Percentiles rank a stretch among this genome's conserved stretches.
Conservation (phyloP, 768 basidiomycete genomes). For the Xerocomellus amylosporus region DNA sequence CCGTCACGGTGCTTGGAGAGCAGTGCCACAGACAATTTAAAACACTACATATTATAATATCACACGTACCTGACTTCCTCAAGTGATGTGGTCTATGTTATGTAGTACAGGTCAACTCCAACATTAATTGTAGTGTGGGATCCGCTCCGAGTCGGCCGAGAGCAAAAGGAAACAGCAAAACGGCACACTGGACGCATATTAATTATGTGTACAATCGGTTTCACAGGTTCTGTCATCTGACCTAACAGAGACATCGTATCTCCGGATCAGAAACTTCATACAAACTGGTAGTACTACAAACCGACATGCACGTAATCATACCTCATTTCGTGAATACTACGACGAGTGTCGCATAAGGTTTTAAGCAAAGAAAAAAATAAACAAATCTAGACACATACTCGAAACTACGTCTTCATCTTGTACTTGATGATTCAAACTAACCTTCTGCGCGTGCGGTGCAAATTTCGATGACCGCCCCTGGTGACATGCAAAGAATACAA, state of each 20-base stretch:
- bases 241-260: no score
- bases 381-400: conserved; percentile 48
- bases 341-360: neutral
- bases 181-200: neutral
- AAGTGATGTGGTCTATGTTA: neutral
- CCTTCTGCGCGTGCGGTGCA: conserved; percentile 90
- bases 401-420: conserved; percentile 89
- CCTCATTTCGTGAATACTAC: conserved; percentile 34
- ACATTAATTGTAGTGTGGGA: neutral
- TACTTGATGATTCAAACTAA: conserved; percentile 79
- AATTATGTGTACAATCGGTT: neutral
- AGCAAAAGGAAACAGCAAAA: neutral
- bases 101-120: neutral
- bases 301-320: neutral
- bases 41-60: no score
- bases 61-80: neutral
- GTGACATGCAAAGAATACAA: neutral
- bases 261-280: neutral
- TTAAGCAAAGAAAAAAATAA: neutral
- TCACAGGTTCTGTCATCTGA: neutral
- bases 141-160: neutral
- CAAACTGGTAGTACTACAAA: neutral
- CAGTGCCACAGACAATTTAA: neutral
- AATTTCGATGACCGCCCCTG: conserved; percentile 95
- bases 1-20: neutral